Evolutionary conservation across 306 rosid species (phyloP), one percentile per base, ranked within the genome.

Genomic region (Dalbergia cochinchinensis): DNA sequence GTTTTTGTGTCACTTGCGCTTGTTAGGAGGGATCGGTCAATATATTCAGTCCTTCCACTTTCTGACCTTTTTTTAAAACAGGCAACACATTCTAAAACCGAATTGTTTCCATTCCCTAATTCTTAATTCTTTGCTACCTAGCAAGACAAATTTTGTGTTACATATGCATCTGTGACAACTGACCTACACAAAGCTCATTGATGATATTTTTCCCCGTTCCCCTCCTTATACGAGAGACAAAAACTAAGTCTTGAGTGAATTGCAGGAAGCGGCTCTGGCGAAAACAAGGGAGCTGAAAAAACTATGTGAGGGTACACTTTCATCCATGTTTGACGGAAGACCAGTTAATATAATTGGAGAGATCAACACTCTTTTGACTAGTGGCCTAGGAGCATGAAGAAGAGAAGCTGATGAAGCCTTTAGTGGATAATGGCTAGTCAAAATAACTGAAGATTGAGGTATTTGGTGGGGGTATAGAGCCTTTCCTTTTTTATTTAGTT

Each of bases 331-430:
- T 79, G 94, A 94, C 73, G 98, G 97, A 72, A 90, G 98, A 50
- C 96, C 94, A 15, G 97, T 94, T 42, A 88, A 91, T 84, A 91
- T 94, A 73, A 94, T 92, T n/a, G 98, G 98, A n/a, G 98, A 94
- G 80, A 92, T 94, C 60, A 94, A 92, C 59, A 31, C 90, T 26
- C 66, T 89, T 37, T 64, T 91, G 78, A 79, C 85, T 22, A 91
- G 97, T 76, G 92, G 94, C 72, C 79, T 87, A 67, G 90, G 91
- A 77, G 90, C 91, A 13, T 94, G 82, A 85, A 33, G 69, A 73
- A 65, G 14, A 69, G 66, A 47, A 84, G 48, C 55, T 63, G 60
- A 42, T 34, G 61, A 61, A 55, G 61, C 33, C 65, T 64, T 33
- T 42, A 78, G 65, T 54, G 74, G 79, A 83, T 60, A 41, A 22